Base-by-base conservation (phyloP, 2,329 filamentous ascomycete species). In the Pseudocercospora fuligena region DNA sequence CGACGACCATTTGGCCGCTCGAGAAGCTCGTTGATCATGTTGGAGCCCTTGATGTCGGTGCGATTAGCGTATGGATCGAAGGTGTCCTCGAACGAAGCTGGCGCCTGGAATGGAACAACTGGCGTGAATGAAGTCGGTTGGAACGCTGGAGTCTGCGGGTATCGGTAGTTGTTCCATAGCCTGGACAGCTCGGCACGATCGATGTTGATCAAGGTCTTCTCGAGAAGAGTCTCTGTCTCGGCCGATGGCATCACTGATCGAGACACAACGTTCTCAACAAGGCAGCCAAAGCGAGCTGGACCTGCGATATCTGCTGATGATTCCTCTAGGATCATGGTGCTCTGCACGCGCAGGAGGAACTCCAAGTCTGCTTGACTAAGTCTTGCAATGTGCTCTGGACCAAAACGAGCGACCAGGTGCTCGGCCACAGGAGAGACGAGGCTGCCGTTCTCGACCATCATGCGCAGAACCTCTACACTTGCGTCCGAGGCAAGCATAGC, bases 41-140 rank as follows among this genome's bases (percentile, higher is more conserved):
- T 90, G 12, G 95, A 98, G 47, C 93, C 94, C 80, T 94, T 94
- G 84, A 95, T 94, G 79, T 99, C 95, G 36, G 93, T 97, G 71
- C 88, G 93, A 74, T 92, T 89, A 14, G 91, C 92, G 76, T 98
- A 97, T 1, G 95, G 95, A 76, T 99, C 95, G 74, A 91, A 96
- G 7, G 89, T 89, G 71, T 97, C 94, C 74, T 96, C 91, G 65
- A 88, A 89, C 62, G 87, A 86, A 4, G 89, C 85, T 33, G 82
- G 43, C 77, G 76, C 40, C 4, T 85, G 85, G n/a, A 83, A 76
- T 14, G 78, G 73, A 27, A 83, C 49, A 76, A 81, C 60, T 77
- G 76, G 61, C 75, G 82, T 72, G 78, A 83, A 87, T 0, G 84
- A 78, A 61, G 86, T 83, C 14, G 88, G 85, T 23, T 84, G 81